Conservation (phyloP, 352 stramenopile genomes). For the Pythium volutum region DNA sequence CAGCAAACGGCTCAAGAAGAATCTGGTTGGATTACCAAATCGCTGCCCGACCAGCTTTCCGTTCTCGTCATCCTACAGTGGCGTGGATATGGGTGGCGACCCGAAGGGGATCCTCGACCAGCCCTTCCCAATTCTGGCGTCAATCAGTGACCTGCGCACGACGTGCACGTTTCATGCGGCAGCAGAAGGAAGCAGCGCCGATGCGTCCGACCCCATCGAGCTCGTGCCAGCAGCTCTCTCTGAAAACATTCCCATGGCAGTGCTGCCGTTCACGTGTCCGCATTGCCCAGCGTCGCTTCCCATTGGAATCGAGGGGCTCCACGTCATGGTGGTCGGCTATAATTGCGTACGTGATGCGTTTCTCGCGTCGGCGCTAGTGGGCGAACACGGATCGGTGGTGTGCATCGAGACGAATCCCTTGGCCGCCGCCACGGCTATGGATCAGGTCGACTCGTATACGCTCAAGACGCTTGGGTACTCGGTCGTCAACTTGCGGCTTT, state of each 20-base stretch:
- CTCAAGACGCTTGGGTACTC: slow-evolving; percentile 27
- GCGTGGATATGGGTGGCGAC: neutral
- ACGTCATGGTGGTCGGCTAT: slow-evolving; percentile 39
- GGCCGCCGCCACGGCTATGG: slow-evolving; percentile 7
- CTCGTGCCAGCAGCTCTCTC: neutral
- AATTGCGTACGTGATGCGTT: slow-evolving; percentile 49
- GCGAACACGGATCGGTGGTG: slow-evolving; percentile 33
- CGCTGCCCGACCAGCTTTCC: slow-evolving; percentile 6
- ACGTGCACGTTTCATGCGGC: slow-evolving; percentile 4
- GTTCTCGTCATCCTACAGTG: neutral
- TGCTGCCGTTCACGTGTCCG: slow-evolving; percentile 29
- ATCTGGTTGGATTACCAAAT: neutral
- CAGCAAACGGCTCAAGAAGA: slow-evolving; percentile 9
- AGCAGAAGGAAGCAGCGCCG: neutral
- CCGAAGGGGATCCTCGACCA: neutral
- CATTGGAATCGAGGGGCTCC: slow-evolving; percentile 32
- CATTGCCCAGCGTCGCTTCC: slow-evolving; percentile 18
- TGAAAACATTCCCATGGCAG: slow-evolving; percentile 22
- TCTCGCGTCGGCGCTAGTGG: slow-evolving; percentile 36
- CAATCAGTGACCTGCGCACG: neutral
- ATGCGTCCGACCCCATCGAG: slow-evolving; percentile 3
- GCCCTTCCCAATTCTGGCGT: neutral
- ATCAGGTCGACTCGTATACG: slow-evolving; percentile 5
- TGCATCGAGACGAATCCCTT: slow-evolving; percentile 38
- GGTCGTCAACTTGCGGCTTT: slow-evolving; percentile 31